Evolutionary conservation across 306 rosid genomes (phyloP).

Genomic region (Ammopiptanthus mongolicus): DNA sequence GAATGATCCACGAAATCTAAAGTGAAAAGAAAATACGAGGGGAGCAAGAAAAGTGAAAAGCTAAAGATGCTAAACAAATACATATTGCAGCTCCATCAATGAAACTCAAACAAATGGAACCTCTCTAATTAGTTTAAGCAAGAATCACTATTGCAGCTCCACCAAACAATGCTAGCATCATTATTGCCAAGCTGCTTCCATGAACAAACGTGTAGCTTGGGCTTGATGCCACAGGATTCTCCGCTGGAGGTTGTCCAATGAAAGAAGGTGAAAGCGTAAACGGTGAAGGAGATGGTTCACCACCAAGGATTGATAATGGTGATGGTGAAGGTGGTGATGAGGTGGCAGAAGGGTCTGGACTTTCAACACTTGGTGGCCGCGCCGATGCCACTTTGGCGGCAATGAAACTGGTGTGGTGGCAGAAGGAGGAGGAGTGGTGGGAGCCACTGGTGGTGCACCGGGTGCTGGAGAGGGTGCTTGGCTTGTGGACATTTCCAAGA

Average conservation of each 20-base stretch:
- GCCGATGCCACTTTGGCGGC: not conserved
- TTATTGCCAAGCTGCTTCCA: slow-evolving; percentile 27
- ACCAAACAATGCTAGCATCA: slow-evolving; percentile 31
- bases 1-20: slow-evolving; percentile 15
- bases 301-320: not conserved
- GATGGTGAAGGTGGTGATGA: slow-evolving; percentile 16
- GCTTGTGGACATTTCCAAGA: slow-evolving; percentile 29
- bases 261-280: not conserved
- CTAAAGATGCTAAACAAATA: slow-evolving; percentile 18
- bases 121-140: not conserved
- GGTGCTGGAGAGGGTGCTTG: slow-evolving; percentile 39
- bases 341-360: not conserved
- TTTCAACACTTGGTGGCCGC: not conserved
- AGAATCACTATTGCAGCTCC: slow-evolving; percentile 25
- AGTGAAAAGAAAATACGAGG: not conserved
- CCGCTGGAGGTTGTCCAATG: not conserved
- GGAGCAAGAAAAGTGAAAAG: not conserved
- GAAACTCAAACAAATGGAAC: not conserved
- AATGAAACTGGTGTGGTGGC: not conserved
- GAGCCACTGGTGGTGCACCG: not conserved
- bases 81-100: slow-evolving; percentile 20
- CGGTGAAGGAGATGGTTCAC: not conserved
- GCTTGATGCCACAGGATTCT: not conserved
- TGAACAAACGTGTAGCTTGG: not conserved
- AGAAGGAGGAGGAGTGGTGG: not conserved